phyloP scores from a whole-genome alignment of 2,329 filamentous ascomycete genomes.

The Fonsecaea nubica region DNA sequence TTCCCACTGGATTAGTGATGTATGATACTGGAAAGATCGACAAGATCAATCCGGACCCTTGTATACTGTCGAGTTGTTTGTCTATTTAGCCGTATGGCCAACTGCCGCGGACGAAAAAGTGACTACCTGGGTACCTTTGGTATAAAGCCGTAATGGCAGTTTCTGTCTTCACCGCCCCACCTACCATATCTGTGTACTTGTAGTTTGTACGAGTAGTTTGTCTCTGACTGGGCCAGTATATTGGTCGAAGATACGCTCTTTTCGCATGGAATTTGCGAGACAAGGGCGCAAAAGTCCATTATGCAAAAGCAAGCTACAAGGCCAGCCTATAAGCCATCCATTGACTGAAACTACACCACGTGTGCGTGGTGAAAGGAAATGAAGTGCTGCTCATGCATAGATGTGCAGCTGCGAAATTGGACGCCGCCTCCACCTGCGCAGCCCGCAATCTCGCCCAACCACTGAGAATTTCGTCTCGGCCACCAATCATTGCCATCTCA shows the following conservation, averaged over 20 bases:
- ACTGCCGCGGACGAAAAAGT: no score
- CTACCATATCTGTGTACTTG: no score
- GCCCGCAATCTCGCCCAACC: neutral
- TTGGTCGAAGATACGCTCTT: neutral
- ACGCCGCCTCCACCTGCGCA: neutral
- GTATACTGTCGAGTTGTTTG: no score
- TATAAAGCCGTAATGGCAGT: no score
- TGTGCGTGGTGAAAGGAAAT: neutral
- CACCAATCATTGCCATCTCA: conserved; percentile 8
- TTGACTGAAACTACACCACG: neutral
- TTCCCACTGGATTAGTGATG: no score
- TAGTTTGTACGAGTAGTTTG: no score
- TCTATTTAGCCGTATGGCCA: no score
- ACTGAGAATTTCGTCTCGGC: neutral
- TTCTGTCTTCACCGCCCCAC: no score
- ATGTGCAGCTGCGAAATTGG: neutral
- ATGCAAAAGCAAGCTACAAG: neutral
- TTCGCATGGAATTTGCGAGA: neutral
- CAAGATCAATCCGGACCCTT: no score
- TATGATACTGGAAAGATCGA: no score
- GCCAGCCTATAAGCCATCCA: neutral
- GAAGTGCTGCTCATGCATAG: neutral
- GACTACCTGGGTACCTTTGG: no score
- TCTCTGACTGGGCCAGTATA: neutral
- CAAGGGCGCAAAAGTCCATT: neutral